A percentile compares a stretch with the other conserved stretches of the same genome.
These are phyloP conservation scores for Dothiorella sarmentorum DNA, from an alignment of 2,329 filamentous ascomycete species.

Conservation along the genomic window DNA sequence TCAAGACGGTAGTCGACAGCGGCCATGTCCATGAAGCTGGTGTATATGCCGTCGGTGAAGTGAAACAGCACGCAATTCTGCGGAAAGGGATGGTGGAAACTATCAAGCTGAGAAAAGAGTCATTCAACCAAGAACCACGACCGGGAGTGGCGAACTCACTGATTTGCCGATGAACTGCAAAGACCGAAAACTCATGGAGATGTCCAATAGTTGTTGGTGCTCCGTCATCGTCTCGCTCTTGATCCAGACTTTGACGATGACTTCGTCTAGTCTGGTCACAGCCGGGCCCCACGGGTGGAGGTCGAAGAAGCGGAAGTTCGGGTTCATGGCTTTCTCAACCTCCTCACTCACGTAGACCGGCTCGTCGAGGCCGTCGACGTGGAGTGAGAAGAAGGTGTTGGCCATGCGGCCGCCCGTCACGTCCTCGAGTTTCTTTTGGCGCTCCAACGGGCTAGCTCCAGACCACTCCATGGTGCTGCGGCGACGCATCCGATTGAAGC, in stretches of 20 bases:
- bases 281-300: conserved; percentile 60
- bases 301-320: conserved; percentile 83
- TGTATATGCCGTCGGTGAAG: conserved; percentile 82
- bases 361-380: conserved; percentile 53
- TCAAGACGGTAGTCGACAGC: conserved; percentile 36
- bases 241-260: conserved; percentile 74
- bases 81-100: conserved; percentile 69
- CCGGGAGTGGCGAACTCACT: conserved; percentile 30
- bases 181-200: conserved; percentile 66
- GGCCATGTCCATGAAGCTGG: conserved; percentile 65
- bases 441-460: conserved; percentile 53
- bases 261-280: conserved; percentile 61
- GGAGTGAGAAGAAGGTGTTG: conserved; percentile 86
- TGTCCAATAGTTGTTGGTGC: conserved; percentile 66
- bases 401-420: conserved; percentile 69
- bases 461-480: conserved; percentile 63
- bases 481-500: conserved; percentile 43
- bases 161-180: conserved; percentile 75
- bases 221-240: conserved; percentile 51
- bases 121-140: neutral
- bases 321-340: conserved; percentile 77
- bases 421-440: conserved; percentile 74
- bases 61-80: conserved; percentile 82
- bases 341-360: conserved; percentile 91
- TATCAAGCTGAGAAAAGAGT: conserved; percentile 43